Evolutionary conservation across 805 yeast species (phyloP), one percentile per base, ranked within the genome.

Genomic region (Grigorovia yakushimaensis): DNA sequence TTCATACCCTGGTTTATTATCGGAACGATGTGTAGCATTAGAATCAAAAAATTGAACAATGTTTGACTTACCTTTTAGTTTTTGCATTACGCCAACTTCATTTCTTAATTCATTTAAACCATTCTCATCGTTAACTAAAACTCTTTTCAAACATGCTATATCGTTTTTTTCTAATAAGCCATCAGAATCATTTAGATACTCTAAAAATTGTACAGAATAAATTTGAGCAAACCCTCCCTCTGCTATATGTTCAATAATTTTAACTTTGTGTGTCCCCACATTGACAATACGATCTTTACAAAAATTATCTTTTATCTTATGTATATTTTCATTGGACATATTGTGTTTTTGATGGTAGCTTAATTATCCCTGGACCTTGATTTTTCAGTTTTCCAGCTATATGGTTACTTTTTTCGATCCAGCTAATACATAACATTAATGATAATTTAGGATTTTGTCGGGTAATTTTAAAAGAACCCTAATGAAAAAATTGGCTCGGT

Each of bases 221-320:
- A 85, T 84, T 52, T 84, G 88, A 5, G 94, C 91, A 69, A 82
- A 85, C 7, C 94, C 94, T 50, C 87, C 91, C 56, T 78, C 81
- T 1, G 86, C 79, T 15, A 82, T 61, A 65, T 81, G 82, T 48
- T 76, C 72, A 46, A 72, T 65, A 52, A 82, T 72, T 45, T 71
- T 71, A 19, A 79, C 74, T 22, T 66, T 65, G 59, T 82, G 87
- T 10, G 76, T 65, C 3, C 89, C 89, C 22, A 82, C 86, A 1
- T 75, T 69, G 42, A 82, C 68, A 39, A 62, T 58, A 1, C 82
- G 73, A 7, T 87, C 88, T 17, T 42, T 33, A 13, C 30, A 36
- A n/a, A 42, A 30, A 15, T 33, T 13, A 33, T 33, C 37, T 15
- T 11, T 33, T 11, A 33, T 7, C 15, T 33, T n/a, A 33, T 33